phyloP scores from a whole-genome alignment of 805 yeast genomes.

The Kuraishia molischiana region DNA sequence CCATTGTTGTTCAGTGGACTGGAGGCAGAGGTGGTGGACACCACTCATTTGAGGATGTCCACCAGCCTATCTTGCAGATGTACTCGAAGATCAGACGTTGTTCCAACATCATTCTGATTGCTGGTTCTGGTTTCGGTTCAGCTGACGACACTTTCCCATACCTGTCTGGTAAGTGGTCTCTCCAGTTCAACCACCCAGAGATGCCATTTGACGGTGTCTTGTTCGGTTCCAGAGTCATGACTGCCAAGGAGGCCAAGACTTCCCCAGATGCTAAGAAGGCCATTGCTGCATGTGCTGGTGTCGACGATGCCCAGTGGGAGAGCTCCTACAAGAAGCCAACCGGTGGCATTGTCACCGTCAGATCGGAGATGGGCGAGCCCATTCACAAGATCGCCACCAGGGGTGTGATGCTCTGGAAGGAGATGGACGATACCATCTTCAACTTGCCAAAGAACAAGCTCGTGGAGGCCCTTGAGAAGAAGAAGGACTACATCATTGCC shows the following conservation, averaged over 20 bases:
- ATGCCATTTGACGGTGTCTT: slow-evolving; percentile 99
- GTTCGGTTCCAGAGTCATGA: slow-evolving; percentile 95
- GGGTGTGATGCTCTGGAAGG: slow-evolving; percentile 96
- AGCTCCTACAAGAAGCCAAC: slow-evolving; percentile 88
- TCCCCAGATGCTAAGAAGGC: slow-evolving; percentile 90
- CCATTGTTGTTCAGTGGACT: slow-evolving; percentile 97
- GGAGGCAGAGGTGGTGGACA: slow-evolving; percentile 99
- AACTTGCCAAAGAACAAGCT: slow-evolving; percentile 82
- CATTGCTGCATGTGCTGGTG: slow-evolving; percentile 87
- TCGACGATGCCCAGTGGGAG: slow-evolving; percentile 85
- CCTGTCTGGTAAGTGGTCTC: slow-evolving; percentile 97
- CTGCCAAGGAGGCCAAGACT: slow-evolving; percentile 92
- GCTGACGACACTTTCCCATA: slow-evolving; percentile 96
- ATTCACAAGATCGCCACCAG: slow-evolving; percentile 97
- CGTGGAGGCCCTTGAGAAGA: slow-evolving; percentile 68
- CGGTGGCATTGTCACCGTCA: slow-evolving; percentile 94
- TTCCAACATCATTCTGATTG: slow-evolving; percentile 79
- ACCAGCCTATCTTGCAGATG: slow-evolving; percentile 93
- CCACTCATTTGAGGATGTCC: slow-evolving; percentile 98
- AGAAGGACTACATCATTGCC: slow-evolving; percentile 77
- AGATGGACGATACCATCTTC: slow-evolving; percentile 90
- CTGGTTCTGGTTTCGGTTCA: slow-evolving; percentile 98
- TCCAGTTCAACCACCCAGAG: slow-evolving; percentile 78
- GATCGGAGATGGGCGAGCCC: slow-evolving; percentile 99
- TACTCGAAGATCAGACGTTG: slow-evolving; percentile 90